Conservation (phyloP, 495 filamentous ascomycete genomes). For the Neurospora sp. region DNA sequence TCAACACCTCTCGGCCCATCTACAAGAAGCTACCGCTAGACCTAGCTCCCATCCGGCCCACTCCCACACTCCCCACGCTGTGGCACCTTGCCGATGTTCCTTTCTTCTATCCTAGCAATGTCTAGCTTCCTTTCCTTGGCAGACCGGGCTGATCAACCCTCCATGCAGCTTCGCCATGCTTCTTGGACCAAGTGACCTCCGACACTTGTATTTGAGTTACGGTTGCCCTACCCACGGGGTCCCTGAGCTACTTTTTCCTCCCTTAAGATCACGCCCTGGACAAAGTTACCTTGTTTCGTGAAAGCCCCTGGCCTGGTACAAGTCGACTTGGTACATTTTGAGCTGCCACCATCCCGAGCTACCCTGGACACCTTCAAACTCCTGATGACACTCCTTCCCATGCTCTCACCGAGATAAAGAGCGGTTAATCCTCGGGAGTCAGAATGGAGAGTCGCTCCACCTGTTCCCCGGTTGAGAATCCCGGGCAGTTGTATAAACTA, state of each 20-base stretch:
- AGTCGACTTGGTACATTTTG: neutral
- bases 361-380: neutral
- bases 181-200: conserved; percentile 5
- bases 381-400: neutral
- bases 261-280: neutral
- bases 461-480: neutral
- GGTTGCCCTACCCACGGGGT: neutral
- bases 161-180: conserved; percentile 3
- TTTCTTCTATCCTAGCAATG: conserved; percentile 1
- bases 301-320: neutral
- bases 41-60: conserved; percentile 5
- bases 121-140: neutral
- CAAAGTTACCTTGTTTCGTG: neutral
- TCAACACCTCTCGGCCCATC: neutral
- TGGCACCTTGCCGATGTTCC: conserved; percentile 23
- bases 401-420: neutral
- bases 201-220: neutral
- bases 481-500: neutral
- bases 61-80: conserved; percentile 17
- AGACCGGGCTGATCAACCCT: conserved; percentile 2
- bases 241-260: neutral
- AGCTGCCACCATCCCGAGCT: neutral
- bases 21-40: conserved; percentile 15
- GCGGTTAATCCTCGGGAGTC: neutral
- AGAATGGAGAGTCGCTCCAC: neutral